Base-by-base conservation (phyloP, 192 early-diverging fungal species). In the Entomortierella parvispora region DNA sequence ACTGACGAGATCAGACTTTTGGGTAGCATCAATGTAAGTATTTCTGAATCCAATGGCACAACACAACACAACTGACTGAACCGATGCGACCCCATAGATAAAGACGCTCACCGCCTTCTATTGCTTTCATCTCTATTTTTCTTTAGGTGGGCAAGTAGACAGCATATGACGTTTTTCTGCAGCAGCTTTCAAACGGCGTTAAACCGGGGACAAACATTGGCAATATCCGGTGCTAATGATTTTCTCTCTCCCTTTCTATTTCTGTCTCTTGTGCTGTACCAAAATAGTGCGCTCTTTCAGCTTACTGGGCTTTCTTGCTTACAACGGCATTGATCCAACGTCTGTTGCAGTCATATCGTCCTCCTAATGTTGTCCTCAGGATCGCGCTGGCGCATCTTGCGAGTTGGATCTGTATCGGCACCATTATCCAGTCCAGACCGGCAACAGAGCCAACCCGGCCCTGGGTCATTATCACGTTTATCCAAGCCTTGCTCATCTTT, bases 291-390 rank as follows among this genome's bases (percentile, higher is more conserved):
- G 66, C 72, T 14, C 45, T 86, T 17, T 83, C 81, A 8, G 80
- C 82, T 15, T 86, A 83, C 58, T 86, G 85, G 85, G 79, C 75
- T 26, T 86, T 80, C 65, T 65, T 86, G 6, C 57, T 86, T 11
- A 81, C 85, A 23, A 86, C 81, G 1, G 82, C 81, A 20, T 68
- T 79, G 62, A 71, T 81, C 20, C 74, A 81, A 40, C 74, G 85
- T 7, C 81, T 83, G 67, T 63, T 80, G 14, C 81, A 86, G 61
- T 82, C 82, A 50, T 84, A 83, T 55, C 76, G 84, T 48, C 65
- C 82, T 0, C 78, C 69, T 32, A 81, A 81, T 42, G 85, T 82
- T 12, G 79, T 84, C 32, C 52, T 84, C 37, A 76, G 85, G 33
- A 58, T 86, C n/a, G 57, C 79, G 14, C 74, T 81, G 14, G 66